Evolutionary conservation across 1,139 yeast species (phyloP).

Genomic region (Debaryomycetaceae sp.): DNA sequence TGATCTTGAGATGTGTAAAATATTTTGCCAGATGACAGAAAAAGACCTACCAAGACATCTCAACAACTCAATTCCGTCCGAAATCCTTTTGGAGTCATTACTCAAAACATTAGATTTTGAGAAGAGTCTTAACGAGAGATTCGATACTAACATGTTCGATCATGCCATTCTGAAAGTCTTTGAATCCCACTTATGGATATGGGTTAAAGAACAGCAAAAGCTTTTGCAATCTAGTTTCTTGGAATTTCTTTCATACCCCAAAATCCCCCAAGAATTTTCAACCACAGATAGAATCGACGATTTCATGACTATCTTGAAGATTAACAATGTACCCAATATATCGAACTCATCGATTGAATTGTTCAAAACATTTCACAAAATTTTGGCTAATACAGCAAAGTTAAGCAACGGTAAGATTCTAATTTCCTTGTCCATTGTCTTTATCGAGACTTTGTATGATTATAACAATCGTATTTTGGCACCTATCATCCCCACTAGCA

Average conservation of each 20-base stretch:
- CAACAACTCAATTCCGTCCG: conserved; percentile 43
- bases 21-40: conserved; percentile 68
- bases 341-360: conserved; percentile 84
- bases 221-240: conserved; percentile 57
- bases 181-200: conserved; percentile 77
- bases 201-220: conserved; percentile 86
- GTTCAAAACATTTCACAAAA: conserved; percentile 70
- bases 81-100: conserved; percentile 48
- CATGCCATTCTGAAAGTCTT: conserved; percentile 67
- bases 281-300: conserved; percentile 20
- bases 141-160: conserved; percentile 40
- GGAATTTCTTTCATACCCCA: conserved; percentile 52
- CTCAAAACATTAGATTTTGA: conserved; percentile 65
- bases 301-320: conserved; percentile 31
- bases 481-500: conserved; percentile 51
- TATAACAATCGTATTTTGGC: conserved; percentile 61
- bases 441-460: conserved; percentile 62
- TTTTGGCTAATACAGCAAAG: conserved; percentile 72
- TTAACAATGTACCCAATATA: conserved; percentile 53
- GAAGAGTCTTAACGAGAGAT: conserved; percentile 58
- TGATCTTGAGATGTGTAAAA: conserved; percentile 53
- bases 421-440: conserved; percentile 58
- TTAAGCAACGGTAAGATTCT: conserved; percentile 69
- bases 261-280: conserved; percentile 38
- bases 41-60: conserved; percentile 49